These are phyloP conservation scores for Colletotrichum sp. DNA, from an alignment of 2,329 filamentous ascomycete genomes.

Conservation along the genomic window DNA sequence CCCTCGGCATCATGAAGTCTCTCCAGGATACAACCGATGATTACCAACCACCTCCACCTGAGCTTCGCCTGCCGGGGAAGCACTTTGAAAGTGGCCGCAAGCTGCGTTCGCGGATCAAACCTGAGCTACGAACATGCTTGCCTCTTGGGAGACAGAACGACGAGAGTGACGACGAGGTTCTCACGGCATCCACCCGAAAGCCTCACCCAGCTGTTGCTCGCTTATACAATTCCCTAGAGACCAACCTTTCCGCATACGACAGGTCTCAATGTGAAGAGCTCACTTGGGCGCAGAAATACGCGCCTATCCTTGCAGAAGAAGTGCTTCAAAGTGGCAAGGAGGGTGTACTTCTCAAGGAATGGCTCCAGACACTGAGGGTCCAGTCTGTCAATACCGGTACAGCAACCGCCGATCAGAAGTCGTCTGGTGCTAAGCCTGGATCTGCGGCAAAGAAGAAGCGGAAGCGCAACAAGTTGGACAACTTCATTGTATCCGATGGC, in stretches of 20 bases:
- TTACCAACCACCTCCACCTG: conserved; percentile 49
- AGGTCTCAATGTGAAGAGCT: conserved; percentile 73
- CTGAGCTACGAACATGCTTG: conserved; percentile 45
- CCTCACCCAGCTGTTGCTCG: conserved; percentile 64
- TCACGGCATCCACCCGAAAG: conserved; percentile 20
- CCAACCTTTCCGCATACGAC: conserved; percentile 79
- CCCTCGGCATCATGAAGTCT: conserved; percentile 35
- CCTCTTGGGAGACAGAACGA: conserved; percentile 6
- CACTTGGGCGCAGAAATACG: conserved; percentile 86
- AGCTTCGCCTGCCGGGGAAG: conserved; percentile 59
- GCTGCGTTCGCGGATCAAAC: conserved; percentile 53
- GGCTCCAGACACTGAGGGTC: conserved; percentile 79
- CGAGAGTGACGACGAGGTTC: conserved; percentile 41
- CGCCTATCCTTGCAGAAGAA: conserved; percentile 70
- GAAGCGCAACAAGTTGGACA: conserved; percentile 77
- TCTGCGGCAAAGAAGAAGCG: conserved; percentile 62
- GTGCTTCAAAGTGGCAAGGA: conserved; percentile 80
- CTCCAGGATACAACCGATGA: conserved; percentile 40
- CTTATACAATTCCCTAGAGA: conserved; percentile 65
- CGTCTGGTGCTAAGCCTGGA: conserved; percentile 27
- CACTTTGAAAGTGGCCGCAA: conserved; percentile 63
- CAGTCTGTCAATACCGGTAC: conserved; percentile 73
- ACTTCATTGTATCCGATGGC: conserved; percentile 80
- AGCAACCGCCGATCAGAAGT: conserved; percentile 37
- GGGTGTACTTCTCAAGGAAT: conserved; percentile 74